Conservation (phyloP, 164 flowering plant genomes). For the Tetracentron sinense region DNA sequence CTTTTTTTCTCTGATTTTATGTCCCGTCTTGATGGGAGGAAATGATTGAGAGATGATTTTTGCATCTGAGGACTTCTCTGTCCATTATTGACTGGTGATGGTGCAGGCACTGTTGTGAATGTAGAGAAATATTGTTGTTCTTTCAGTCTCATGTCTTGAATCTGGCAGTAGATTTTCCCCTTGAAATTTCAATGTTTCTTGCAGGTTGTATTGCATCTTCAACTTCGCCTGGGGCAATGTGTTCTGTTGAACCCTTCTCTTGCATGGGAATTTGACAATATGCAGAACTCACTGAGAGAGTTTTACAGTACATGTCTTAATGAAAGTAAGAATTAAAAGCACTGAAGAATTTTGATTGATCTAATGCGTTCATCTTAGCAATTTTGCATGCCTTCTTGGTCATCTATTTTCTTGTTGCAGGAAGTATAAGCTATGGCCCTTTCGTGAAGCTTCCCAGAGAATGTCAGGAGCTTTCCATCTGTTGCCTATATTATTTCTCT, state of each 20-base stretch:
- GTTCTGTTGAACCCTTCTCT: conserved; percentile 38
- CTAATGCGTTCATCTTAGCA: neutral
- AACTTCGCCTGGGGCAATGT: conserved; percentile 60
- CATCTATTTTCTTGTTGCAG: conserved; percentile 36
- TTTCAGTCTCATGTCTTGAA: neutral
- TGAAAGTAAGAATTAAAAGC: conserved; percentile 26
- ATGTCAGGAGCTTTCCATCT: conserved; percentile 68
- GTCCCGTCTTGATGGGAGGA: neutral
- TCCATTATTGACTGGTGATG: neutral
- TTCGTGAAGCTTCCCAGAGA: conserved; percentile 66
- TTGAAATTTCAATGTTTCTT: conserved; percentile 1
- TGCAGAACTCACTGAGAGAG: conserved; percentile 40
- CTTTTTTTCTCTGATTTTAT: neutral
- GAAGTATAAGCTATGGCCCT: conserved; percentile 52
- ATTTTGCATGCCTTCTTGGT: conserved; percentile 5
- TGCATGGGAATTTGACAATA: conserved; percentile 48
- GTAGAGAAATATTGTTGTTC: neutral
- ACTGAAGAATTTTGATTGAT: neutral
- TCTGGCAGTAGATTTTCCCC: neutral
- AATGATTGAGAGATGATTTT: neutral
- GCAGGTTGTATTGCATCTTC: conserved; percentile 70
- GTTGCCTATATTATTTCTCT: conserved; percentile 73
- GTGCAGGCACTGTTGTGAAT: neutral
- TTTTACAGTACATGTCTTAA: conserved; percentile 41
- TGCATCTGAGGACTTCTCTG: neutral